These are phyloP conservation scores for Diplosphaera chodatii DNA, from an alignment of 139 green algal genomes.

Conservation along the genomic window DNA sequence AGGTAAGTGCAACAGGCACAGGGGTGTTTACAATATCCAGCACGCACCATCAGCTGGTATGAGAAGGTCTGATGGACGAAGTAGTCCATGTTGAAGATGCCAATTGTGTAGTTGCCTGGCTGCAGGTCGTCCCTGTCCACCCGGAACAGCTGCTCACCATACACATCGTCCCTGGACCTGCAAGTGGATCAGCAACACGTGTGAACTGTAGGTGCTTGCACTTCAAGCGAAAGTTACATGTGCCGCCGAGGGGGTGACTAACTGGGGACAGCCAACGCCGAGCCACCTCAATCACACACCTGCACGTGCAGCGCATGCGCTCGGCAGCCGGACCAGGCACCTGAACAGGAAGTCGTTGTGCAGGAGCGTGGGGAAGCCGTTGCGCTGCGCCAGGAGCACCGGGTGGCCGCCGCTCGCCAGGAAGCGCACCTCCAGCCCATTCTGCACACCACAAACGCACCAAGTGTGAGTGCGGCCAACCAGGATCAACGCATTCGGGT, in stretches of 20 bases:
- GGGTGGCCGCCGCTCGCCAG: slow-evolving; percentile 9
- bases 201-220: no score
- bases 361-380: slow-evolving; percentile 18
- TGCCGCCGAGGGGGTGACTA: no score
- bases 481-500: no score
- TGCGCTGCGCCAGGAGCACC: slow-evolving; percentile 17
- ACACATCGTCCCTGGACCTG: background rate
- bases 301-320: no score
- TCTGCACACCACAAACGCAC: background rate
- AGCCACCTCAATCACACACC: no score
- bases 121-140: slow-evolving; percentile 2
- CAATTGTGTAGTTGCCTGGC: slow-evolving; percentile 17
- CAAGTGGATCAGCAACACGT: no score
- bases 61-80: slow-evolving; percentile 8
- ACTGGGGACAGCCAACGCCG: no score
- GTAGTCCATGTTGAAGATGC: slow-evolving; percentile 33
- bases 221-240: no score
- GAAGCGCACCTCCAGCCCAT: background rate
- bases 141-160: slow-evolving; percentile 7
- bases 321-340: background rate
- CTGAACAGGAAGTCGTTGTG: slow-evolving; percentile 33
- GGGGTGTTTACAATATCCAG: no score
- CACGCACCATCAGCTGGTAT: slow-evolving; percentile 11
- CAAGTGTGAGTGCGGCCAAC: no score
- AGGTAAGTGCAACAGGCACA: no score